Base-by-base conservation (phyloP, 805 yeast genomes). In the Cyberlindnera xishuangbannaensis region DNA sequence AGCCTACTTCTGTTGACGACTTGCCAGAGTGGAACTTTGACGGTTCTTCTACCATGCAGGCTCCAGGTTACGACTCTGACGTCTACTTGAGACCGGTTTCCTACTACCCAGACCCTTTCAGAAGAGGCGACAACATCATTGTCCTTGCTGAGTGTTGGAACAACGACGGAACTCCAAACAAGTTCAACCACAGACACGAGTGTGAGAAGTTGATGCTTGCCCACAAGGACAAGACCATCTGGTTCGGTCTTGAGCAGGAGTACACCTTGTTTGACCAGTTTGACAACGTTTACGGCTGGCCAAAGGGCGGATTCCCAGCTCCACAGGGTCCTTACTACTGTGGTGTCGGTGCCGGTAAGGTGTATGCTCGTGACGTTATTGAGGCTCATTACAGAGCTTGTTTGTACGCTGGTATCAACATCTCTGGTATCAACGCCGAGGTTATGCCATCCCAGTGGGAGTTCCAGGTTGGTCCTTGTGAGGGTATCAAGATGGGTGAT, bases 371-470 rank as follows among this genome's bases (percentile, higher is more conserved):
- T 71, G 98, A 92, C 62, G 87, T 90, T 37, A 87, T 92, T 53
- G 98, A 90, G 74, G 97, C 98, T 40, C 98, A 90, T 73, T 92
- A 92, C 83, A 81, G 92, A 64, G 98, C 98, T 43, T 88, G 97
- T 72, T 71, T 90, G 46, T 82, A 84, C 61, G 81, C 97, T 46
- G 97, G 97, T 58, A 64, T 90, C 53, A 69, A 73, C 59, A 80
- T 90, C 50, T 82, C 95, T 34, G 98, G 98, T 72, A 88, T 92
- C 64, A 90, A 92, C 65, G 98, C 97, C 53, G 98, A 90, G 74
- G 98, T 90, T 47, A 92, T 90, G 97, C 98, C 98, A 41, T 87
- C 97, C 41, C 98, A 90, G 75, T 90, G 98, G 98, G 98, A 90
- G 73, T 90, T 84, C 84, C 98, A 90, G 75, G 97, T 90, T 50